phyloP scores from a whole-genome alignment of 805 yeast genomes.

The Candida parachauliodes region DNA sequence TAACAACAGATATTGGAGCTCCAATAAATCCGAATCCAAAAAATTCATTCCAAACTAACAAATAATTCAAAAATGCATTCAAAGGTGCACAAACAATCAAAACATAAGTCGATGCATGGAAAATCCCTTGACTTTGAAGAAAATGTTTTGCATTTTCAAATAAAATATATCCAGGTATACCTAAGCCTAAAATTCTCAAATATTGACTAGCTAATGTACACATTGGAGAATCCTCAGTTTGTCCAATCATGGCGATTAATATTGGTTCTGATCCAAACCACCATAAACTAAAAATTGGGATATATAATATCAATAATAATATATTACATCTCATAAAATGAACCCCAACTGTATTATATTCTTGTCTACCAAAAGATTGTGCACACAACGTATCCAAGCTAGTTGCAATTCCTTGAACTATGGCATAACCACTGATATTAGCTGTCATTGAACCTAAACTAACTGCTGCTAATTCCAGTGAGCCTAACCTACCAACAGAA shows the following conservation, averaged over 20 bases:
- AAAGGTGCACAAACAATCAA: constrained; percentile 69
- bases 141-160: constrained; percentile 72
- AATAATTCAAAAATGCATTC: constrained; percentile 63
- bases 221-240: constrained; percentile 20
- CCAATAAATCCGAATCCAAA: constrained; percentile 67
- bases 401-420: constrained; percentile 76
- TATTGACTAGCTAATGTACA: constrained; percentile 53
- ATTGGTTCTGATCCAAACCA: constrained; percentile 50
- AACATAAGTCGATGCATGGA: constrained; percentile 76
- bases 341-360: constrained; percentile 62
- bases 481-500: constrained; percentile 72
- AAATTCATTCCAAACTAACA: constrained; percentile 60
- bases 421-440: constrained; percentile 69
- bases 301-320: constrained; percentile 45
- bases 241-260: constrained; percentile 27
- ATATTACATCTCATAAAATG: constrained; percentile 66
- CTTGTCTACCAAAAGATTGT: constrained; percentile 71
- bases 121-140: constrained; percentile 73
- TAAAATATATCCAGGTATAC: constrained; percentile 72
- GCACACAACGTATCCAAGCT: constrained; percentile 76
- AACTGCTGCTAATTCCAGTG: constrained; percentile 69
- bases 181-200: constrained; percentile 52
- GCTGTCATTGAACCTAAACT: constrained; percentile 76
- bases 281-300: constrained; percentile 64
- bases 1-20: constrained; percentile 71